Percentiles rank a stretch among this genome's conserved stretches.
Evolutionary conservation across 2,329 filamentous ascomycete genomes (phyloP).

Genomic region (Colletotrichum tanaceti): DNA sequence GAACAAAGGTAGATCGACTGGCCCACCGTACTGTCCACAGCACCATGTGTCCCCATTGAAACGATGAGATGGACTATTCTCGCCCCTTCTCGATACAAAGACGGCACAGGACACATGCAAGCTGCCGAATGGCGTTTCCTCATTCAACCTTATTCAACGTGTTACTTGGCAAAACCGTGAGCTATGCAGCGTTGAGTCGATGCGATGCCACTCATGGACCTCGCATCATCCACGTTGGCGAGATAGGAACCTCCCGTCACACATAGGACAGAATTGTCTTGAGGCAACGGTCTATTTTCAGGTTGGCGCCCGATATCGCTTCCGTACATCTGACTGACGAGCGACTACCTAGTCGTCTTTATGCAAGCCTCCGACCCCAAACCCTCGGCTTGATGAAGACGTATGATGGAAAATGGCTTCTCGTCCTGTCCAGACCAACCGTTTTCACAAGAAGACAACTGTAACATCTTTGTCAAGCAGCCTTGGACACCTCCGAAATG

Average conservation of each 20-base stretch:
- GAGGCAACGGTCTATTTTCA: constrained; percentile 5
- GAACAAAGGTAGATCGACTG: not conserved
- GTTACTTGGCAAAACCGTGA: not conserved
- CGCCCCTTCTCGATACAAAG: not conserved
- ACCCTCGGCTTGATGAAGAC: not conserved
- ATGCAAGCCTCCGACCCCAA: not conserved
- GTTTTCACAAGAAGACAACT: not conserved
- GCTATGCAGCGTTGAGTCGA: not conserved
- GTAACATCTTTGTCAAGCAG: not conserved
- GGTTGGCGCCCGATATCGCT: not conserved
- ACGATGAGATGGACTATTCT: not conserved
- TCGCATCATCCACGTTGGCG: constrained; percentile 11
- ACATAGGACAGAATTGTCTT: constrained; percentile 3
- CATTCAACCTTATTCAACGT: not conserved
- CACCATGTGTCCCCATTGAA: not conserved
- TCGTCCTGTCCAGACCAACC: not conserved
- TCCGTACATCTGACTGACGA: not conserved
- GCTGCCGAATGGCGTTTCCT: not conserved
- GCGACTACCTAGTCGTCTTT: no score
- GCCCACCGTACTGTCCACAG: not conserved
- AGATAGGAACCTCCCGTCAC: not conserved
- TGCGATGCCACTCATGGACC: not conserved
- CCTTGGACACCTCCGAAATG: not conserved
- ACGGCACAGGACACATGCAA: constrained; percentile 8
- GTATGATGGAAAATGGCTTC: not conserved